These are phyloP conservation scores for Metschnikowia santaceciliae DNA, from an alignment of 805 yeast species.

Conservation along the genomic window DNA sequence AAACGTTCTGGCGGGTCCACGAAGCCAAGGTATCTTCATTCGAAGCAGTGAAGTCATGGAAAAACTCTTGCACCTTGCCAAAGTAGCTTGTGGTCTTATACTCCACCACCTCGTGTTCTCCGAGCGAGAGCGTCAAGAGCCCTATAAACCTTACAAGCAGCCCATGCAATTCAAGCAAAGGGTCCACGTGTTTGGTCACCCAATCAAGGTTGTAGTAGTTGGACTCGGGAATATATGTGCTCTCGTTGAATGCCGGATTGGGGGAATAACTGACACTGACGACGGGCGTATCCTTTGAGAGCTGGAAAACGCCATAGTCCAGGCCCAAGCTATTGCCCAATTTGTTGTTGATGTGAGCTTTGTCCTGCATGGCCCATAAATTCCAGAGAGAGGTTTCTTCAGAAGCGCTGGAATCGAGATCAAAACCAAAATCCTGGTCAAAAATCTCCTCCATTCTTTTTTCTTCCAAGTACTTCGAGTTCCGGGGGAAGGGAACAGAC, in stretches of 20 bases:
- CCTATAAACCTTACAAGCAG: conserved; percentile 37
- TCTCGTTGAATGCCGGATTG: conserved; percentile 25
- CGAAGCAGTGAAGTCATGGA: conserved; percentile 14
- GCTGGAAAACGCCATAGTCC: conserved; percentile 32
- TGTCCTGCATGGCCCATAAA: conserved; percentile 36
- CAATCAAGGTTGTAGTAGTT: conserved; percentile 32
- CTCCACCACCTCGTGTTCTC: conserved; percentile 39
- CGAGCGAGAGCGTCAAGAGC: conserved; percentile 29
- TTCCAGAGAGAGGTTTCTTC: conserved; percentile 26
- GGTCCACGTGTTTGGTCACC: conserved; percentile 23
- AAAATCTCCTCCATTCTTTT: too few species aligned
- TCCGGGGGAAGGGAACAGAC: conserved; percentile 30
- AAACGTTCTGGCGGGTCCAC: conserved; percentile 23
- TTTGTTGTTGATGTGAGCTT: conserved; percentile 27
- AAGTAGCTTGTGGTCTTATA: conserved; percentile 23
- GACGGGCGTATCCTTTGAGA: conserved; percentile 27
- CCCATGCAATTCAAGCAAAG: conserved; percentile 31
- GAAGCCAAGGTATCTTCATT: conserved; percentile 10
- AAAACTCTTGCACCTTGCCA: conserved; percentile 15
- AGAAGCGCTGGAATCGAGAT: too few species aligned
- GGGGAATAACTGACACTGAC: conserved; percentile 32
- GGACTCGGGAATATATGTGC: conserved; percentile 32
- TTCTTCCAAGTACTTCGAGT: conserved; percentile 7
- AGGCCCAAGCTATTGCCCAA: conserved; percentile 24
- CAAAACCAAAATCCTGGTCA: too few species aligned